Evolutionary conservation across 2,329 filamentous ascomycete species (phyloP).

Genomic region (Colletotrichum tropicicola): DNA sequence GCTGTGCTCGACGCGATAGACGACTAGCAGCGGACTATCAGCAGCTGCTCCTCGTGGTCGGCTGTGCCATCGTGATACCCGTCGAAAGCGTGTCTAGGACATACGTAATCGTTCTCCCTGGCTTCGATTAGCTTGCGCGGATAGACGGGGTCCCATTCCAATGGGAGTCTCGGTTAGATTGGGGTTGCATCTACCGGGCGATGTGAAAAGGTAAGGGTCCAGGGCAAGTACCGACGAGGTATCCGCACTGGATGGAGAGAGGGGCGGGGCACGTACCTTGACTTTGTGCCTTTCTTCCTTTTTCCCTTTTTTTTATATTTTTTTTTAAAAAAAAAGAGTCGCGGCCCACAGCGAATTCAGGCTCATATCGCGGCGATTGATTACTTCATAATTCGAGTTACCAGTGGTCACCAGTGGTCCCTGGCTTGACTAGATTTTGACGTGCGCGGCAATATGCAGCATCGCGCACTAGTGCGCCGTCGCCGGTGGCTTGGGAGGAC

Average conservation of each 20-base stretch:
- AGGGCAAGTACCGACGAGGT: neutral
- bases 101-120: constrained; percentile 19
- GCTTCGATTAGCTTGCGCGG: constrained; percentile 17
- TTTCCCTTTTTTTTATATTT: too few relatives aligned
- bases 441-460: constrained; percentile 1
- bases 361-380: neutral
- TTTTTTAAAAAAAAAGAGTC: too few relatives aligned
- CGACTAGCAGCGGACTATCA: neutral
- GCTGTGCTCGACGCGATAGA: neutral
- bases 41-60: constrained; percentile 1
- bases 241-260: neutral
- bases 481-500: too few relatives aligned
- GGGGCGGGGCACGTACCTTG: neutral
- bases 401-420: neutral
- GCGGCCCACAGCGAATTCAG: too few relatives aligned
- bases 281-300: neutral
- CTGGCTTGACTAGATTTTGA: neutral
- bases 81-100: neutral
- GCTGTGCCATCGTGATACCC: neutral
- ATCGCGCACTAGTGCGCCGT: too few relatives aligned
- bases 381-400: neutral
- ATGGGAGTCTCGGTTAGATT: constrained; percentile 27
- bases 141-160: constrained; percentile 21
- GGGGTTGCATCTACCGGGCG: constrained; percentile 14
- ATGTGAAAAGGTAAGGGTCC: neutral